These are phyloP conservation scores for Kwoniella botswanensis DNA, from an alignment of 768 basidiomycete genomes.

Conservation along the genomic window DNA sequence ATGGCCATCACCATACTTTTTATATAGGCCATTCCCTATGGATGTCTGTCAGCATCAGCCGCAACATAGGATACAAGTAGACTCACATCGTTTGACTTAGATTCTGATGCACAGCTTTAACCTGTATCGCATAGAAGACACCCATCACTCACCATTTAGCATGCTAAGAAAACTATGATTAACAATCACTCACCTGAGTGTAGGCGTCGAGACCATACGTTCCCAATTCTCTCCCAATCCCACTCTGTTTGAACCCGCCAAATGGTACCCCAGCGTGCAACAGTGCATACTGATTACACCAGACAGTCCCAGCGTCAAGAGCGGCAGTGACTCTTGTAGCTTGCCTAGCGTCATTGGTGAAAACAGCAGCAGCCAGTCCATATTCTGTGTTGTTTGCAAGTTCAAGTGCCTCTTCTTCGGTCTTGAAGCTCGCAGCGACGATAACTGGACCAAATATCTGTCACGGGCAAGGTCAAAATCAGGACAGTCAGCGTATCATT, in stretches of 20 bases:
- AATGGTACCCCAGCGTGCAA: conserved; percentile 85
- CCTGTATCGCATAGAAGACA: conserved; percentile 59
- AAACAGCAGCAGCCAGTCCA: conserved; percentile 86
- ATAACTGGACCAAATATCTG: conserved; percentile 92
- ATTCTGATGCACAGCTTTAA: conserved; percentile 74
- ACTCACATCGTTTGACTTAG: conserved; percentile 51
- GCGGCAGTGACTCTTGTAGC: conserved; percentile 72
- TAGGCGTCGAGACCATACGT: conserved; percentile 70
- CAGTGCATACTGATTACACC: conserved; percentile 73
- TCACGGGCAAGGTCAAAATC: background rate
- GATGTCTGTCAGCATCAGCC: background rate
- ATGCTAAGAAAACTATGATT: background rate
- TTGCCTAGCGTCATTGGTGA: conserved; percentile 75
- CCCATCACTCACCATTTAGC: background rate
- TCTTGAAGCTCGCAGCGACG: conserved; percentile 76
- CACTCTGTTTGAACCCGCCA: conserved; percentile 81
- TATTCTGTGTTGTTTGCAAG: conserved; percentile 86
- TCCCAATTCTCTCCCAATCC: conserved; percentile 77
- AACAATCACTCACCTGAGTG: conserved; percentile 3
- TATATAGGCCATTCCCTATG: background rate
- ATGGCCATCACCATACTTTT: background rate
- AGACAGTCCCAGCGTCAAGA: conserved; percentile 77
- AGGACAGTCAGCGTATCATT: too few relatives aligned
- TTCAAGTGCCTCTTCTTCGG: conserved; percentile 81
- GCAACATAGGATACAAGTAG: background rate